phyloP scores from a whole-genome alignment of 192 early-diverging fungal species.

The Backusella morwellensis region DNA sequence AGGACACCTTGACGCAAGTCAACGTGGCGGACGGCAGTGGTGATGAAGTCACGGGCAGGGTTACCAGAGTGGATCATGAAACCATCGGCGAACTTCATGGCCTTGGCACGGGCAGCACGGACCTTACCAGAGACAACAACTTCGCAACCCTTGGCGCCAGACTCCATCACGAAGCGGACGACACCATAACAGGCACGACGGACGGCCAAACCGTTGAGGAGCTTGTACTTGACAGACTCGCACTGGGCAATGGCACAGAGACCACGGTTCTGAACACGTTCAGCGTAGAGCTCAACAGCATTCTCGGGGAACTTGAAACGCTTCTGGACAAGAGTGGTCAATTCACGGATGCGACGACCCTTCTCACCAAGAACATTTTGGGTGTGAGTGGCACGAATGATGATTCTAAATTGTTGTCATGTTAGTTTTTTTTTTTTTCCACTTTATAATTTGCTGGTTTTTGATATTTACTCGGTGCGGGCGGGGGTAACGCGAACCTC shows the following conservation, averaged over 20 bases:
- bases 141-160: constrained; percentile 99
- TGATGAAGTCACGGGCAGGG: constrained; percentile 94
- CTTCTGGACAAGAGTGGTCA: constrained; percentile 98
- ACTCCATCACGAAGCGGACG: constrained; percentile 98
- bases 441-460: background rate
- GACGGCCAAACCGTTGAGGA: constrained; percentile 94
- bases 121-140: constrained; percentile 99
- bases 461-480: constrained; percentile 73
- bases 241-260: constrained; percentile 98
- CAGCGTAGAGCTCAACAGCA: constrained; percentile 98
- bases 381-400: constrained; percentile 98
- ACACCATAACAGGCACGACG: constrained; percentile 97
- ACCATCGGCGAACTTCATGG: constrained; percentile 99
- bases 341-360: constrained; percentile 97
- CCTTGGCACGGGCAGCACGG: constrained; percentile 99
- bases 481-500: constrained; percentile 99
- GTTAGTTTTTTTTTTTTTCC: background rate
- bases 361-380: constrained; percentile 98
- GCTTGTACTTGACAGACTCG: constrained; percentile 98
- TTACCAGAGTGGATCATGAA: constrained; percentile 99
- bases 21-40: constrained; percentile 96
- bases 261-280: constrained; percentile 96
- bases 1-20: constrained; percentile 98
- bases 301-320: constrained; percentile 99
- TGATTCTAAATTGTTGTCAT: constrained; percentile 53